phyloP scores from a whole-genome alignment of 176 grass and related monocot species.

The Calamus simplicifolius region DNA sequence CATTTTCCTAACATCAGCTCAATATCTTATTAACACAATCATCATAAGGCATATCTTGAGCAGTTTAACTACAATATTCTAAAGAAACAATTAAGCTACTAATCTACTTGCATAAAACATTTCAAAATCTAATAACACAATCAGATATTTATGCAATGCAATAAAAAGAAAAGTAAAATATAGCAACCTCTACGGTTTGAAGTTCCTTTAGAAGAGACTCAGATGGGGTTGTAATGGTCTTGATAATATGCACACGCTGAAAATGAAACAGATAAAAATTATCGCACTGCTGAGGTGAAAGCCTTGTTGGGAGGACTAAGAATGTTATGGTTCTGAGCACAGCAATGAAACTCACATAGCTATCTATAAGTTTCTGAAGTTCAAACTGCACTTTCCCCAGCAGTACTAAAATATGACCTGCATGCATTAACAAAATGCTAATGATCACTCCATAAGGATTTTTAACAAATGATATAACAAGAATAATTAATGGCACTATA shows the following conservation, averaged over 20 bases:
- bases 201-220: conserved; percentile 91
- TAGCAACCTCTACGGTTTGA: conserved; percentile 83
- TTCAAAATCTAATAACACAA: too few relatives aligned
- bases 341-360: conserved; percentile 75
- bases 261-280: conserved; percentile 15
- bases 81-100: too few relatives aligned
- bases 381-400: conserved; percentile 91
- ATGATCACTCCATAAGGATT: conserved; percentile 1
- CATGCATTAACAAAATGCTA: conserved; percentile 17
- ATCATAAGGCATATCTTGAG: background rate
- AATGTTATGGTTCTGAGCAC: conserved; percentile 11
- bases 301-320: conserved; percentile 9
- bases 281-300: background rate
- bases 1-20: too few relatives aligned
- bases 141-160: background rate
- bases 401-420: conserved; percentile 81
- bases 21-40: background rate
- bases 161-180: background rate
- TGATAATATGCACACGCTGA: conserved; percentile 88
- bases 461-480: conserved; percentile 10
- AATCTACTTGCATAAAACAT: too few relatives aligned
- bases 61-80: background rate
- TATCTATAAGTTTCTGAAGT: conserved; percentile 90
- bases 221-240: conserved; percentile 86
- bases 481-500: background rate